Base-by-base conservation (phyloP, 148 eudicot species). In the Rhododendron vialii region DNA sequence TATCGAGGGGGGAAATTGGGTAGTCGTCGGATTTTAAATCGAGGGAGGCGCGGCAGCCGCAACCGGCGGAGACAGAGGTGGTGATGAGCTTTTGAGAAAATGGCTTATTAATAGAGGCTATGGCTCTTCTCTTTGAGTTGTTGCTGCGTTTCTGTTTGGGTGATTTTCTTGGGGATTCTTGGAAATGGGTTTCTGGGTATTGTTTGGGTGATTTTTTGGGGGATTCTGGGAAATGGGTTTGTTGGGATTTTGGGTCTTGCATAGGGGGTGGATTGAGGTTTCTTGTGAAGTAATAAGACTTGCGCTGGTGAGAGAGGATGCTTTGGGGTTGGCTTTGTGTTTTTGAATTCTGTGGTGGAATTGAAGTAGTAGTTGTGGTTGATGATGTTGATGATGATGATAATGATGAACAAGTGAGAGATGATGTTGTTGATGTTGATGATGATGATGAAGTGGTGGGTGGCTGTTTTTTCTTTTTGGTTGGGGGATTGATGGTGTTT, bases 261-360 rank as follows among this genome's bases (percentile, higher is more conserved):
- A 22, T 20, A 3, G 36, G 36, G 14, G 82, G 33, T 18, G 82
- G 77, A 45, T 80, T 82, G 82, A 89, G 88, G 24, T 94, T 94
- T 89, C 98, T 91, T 8, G 91, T 87, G 82, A 93, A 90, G 82
- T 95, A 90, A 86, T 95, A 94, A 17, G 98, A 95, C 61, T 90
- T 89, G 84, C 95, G 89, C 20, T 90, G 88, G 12, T 88, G 84
- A 33, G 83, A 65, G 41, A 76, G 78, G 85, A 11, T 13, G 51
- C 10, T 30, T 26, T 30, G 83, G 61, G 71, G 38, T 65, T 82
- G 89, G 30, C 45, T 82, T 82, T 22, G 75, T 69, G 33, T 20
- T 30, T 74, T 36, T 81, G 85, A 47, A 8, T 59, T 59, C 55
- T 48, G 59, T 28, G 35, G 61, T 26, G 82, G 82, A 51, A 51